A percentile compares a stretch with the other conserved stretches of the same genome.
These are phyloP conservation scores for Thyridium curvatum DNA, from an alignment of 2,329 filamentous ascomycete species.

Conservation along the genomic window DNA sequence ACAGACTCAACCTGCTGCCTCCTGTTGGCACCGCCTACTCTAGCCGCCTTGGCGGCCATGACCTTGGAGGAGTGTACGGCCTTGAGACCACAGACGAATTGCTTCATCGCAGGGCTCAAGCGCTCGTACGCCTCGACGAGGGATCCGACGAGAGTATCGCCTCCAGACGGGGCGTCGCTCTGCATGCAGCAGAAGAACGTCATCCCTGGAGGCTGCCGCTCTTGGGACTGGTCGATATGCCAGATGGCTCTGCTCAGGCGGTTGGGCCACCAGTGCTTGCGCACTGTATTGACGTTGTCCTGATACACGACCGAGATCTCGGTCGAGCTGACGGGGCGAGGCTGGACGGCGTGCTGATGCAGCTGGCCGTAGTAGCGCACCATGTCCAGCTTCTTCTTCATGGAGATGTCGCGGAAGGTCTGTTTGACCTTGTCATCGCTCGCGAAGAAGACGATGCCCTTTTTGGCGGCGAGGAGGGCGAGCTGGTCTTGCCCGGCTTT, in stretches of 20 bases:
- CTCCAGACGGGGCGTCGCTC: neutral
- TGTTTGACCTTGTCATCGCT: conserved; percentile 1
- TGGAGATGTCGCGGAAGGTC: neutral
- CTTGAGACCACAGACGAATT: neutral
- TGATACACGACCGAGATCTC: conserved; percentile 1
- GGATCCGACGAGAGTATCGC: neutral
- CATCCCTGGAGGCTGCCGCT: conserved; percentile 1
- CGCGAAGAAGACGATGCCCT: conserved; percentile 1
- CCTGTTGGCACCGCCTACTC: neutral
- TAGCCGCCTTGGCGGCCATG: conserved; percentile 1
- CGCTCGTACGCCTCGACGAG: conserved; percentile 1
- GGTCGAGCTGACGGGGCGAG: neutral
- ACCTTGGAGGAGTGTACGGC: conserved; percentile 1
- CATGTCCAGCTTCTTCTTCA: conserved; percentile 1
- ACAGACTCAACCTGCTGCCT: conserved; percentile 33
- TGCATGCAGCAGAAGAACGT: conserved; percentile 1
- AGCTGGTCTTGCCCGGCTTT: conserved; percentile 1
- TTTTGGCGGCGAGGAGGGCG: neutral
- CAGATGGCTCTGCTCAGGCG: neutral
- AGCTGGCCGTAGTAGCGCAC: conserved; percentile 1
- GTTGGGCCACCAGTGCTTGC: conserved; percentile 1
- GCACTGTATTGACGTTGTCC: neutral
- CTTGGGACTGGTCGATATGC: conserved; percentile 1
- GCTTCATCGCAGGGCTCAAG: neutral
- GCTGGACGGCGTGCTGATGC: conserved; percentile 1